phyloP scores from a whole-genome alignment of 2,329 filamentous ascomycete genomes.

The Allantophomopsis cytisporea region DNA sequence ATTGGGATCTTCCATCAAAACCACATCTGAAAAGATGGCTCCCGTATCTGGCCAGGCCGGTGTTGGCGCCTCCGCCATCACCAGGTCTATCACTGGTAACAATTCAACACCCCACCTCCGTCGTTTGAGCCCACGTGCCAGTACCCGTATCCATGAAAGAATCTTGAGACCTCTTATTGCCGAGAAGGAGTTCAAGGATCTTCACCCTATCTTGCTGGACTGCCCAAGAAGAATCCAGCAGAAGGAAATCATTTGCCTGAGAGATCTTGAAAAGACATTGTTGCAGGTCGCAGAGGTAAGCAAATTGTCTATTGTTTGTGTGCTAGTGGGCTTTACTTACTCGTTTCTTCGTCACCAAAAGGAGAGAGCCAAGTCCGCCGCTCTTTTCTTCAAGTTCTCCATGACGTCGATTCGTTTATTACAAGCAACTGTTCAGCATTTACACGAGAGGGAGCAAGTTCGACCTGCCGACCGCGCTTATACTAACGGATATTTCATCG shows the following conservation, averaged over 20 bases:
- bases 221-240: slow-evolving; percentile 67
- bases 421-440: slow-evolving; percentile 74
- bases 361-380: slow-evolving; percentile 63
- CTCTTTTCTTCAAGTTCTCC: slow-evolving; percentile 74
- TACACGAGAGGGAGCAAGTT: slow-evolving; percentile 77
- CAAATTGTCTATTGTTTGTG: slow-evolving; percentile 29
- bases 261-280: slow-evolving; percentile 88
- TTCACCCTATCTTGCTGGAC: slow-evolving; percentile 67
- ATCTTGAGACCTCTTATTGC: slow-evolving; percentile 67
- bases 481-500: slow-evolving; percentile 92
- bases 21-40: slow-evolving; percentile 36
- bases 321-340: slow-evolving; percentile 39
- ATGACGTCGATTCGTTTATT: slow-evolving; percentile 82
- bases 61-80: slow-evolving; percentile 41
- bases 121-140: slow-evolving; percentile 54
- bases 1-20: slow-evolving; percentile 68
- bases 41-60: slow-evolving; percentile 24
- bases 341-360: slow-evolving; percentile 47
- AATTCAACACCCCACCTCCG: slow-evolving; percentile 35
- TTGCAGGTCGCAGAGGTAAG: slow-evolving; percentile 90
- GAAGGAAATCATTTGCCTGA: slow-evolving; percentile 79
- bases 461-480: slow-evolving; percentile 79
- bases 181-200: slow-evolving; percentile 61
- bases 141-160: slow-evolving; percentile 66
- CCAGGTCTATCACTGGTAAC: slow-evolving; percentile 38